These are phyloP conservation scores for Diaporthe citrichinensis DNA, from an alignment of 2,329 filamentous ascomycete genomes.

Conservation along the genomic window DNA sequence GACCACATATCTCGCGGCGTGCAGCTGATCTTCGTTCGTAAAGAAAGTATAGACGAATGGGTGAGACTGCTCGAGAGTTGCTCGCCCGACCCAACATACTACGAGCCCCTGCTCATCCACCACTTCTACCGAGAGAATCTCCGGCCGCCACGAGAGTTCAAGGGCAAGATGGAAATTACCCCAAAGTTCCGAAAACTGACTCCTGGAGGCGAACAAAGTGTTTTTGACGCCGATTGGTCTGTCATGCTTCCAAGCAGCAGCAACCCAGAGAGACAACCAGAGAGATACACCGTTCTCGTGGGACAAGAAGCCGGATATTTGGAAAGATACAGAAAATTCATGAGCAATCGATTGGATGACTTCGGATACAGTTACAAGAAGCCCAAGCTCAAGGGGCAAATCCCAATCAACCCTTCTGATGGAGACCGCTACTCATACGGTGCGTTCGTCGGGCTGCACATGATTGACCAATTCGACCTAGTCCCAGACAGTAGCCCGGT, in stretches of 20 bases:
- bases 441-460: not conserved
- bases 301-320: not conserved
- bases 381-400: not conserved
- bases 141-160: not conserved
- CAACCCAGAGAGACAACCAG: constrained; percentile 2
- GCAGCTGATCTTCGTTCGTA: not conserved
- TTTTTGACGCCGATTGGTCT: constrained; percentile 8
- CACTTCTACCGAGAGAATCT: constrained; percentile 4
- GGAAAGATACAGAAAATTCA: not conserved
- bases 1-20: not conserved
- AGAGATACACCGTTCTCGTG: not conserved
- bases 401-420: not conserved
- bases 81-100: not conserved
- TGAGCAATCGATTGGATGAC: constrained; percentile 6
- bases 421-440: constrained; percentile 9
- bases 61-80: not conserved
- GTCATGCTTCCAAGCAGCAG: not conserved
- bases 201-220: not conserved
- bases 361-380: not conserved
- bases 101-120: not conserved
- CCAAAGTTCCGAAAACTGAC: not conserved
- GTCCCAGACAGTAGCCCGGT: not conserved
- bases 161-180: not conserved
- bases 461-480: not conserved
- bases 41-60: constrained; percentile 7